phyloP scores from a whole-genome alignment of 106 monocot genomes.

The Platanthera guangdongensis region DNA sequence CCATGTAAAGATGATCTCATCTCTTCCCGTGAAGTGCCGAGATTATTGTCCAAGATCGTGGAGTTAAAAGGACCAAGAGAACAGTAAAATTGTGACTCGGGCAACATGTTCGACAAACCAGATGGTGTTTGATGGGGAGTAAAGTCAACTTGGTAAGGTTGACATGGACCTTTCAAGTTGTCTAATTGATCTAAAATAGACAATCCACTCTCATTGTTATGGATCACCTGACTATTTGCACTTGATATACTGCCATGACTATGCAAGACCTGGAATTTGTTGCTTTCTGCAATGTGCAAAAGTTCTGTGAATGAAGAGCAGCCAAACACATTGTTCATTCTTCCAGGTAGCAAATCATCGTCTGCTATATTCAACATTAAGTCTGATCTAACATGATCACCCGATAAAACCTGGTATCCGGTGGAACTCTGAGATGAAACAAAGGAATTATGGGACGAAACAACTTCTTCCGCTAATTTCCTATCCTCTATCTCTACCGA shows the following conservation, averaged over 20 bases:
- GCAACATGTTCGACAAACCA: not conserved
- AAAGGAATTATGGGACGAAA: slow-evolving; percentile 37
- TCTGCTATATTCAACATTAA: slow-evolving; percentile 10
- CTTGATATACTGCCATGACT: not conserved
- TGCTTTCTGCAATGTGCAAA: slow-evolving; percentile 37
- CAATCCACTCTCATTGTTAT: not conserved
- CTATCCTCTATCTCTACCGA: slow-evolving; percentile 13
- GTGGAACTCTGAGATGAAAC: slow-evolving; percentile 35
- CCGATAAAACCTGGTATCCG: slow-evolving; percentile 19
- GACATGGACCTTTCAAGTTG: not conserved
- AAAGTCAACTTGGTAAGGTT: not conserved
- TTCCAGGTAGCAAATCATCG: slow-evolving; percentile 13
- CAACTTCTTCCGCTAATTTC: slow-evolving; percentile 17
- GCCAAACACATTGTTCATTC: slow-evolving; percentile 14
- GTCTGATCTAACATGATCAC: slow-evolving; percentile 10
- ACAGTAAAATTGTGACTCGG: slow-evolving; percentile 2
- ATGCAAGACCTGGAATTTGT: slow-evolving; percentile 12
- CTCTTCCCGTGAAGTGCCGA: slow-evolving; percentile 1
- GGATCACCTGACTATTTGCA: not conserved
- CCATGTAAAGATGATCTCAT: slow-evolving; percentile 4
- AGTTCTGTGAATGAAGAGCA: slow-evolving; percentile 54
- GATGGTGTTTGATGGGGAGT: not conserved
- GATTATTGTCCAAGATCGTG: not conserved
- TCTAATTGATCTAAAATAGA: not conserved
- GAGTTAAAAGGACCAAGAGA: slow-evolving; percentile 3